Evolutionary conservation across 768 basidiomycete species (phyloP).

Genomic region (Brasilioporus rufonigricans): DNA sequence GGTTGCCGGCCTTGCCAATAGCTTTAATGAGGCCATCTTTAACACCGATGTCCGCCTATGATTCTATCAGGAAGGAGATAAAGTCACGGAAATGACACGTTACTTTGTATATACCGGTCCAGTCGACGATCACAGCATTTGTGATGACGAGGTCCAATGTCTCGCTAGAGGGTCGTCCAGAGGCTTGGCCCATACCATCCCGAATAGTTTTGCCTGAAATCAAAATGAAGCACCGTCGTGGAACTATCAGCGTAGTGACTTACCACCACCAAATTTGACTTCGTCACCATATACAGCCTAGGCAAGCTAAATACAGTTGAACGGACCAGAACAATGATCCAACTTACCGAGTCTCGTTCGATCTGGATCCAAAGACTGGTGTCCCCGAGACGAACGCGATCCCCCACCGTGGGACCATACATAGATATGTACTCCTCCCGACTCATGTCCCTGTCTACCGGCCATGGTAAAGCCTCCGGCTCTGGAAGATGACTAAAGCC

Average conservation of each 20-base stretch:
- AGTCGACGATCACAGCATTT: conserved; percentile 92
- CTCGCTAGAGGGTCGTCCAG: conserved; percentile 61
- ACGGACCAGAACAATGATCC: not conserved
- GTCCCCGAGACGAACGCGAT: conserved; percentile 86
- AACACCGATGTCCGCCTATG: conserved; percentile 91
- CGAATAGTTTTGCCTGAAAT: conserved; percentile 82
- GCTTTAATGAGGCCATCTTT: conserved; percentile 78
- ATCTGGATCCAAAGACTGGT: conserved; percentile 90
- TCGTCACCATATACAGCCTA: conserved; percentile 93
- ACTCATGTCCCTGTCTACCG: conserved; percentile 52
- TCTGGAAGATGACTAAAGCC: conserved; percentile 74
- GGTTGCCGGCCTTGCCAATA: conserved; percentile 98
- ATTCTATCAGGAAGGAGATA: conserved; percentile 1
- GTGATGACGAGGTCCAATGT: conserved; percentile 92
- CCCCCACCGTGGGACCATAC: conserved; percentile 94
- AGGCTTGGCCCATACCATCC: conserved; percentile 96
- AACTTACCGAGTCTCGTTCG: conserved; percentile 71
- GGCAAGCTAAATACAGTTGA: not conserved
- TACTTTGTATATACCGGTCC: conserved; percentile 94
- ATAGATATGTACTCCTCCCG: conserved; percentile 83
- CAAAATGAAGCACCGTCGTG: not conserved
- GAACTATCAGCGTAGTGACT: conserved; percentile 2
- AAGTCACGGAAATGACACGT: not conserved
- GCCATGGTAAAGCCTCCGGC: conserved; percentile 54
- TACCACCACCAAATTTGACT: conserved; percentile 96